These are phyloP conservation scores for Aspergillus spinulosporus DNA, from an alignment of 2,329 filamentous ascomycete species.

Conservation along the genomic window DNA sequence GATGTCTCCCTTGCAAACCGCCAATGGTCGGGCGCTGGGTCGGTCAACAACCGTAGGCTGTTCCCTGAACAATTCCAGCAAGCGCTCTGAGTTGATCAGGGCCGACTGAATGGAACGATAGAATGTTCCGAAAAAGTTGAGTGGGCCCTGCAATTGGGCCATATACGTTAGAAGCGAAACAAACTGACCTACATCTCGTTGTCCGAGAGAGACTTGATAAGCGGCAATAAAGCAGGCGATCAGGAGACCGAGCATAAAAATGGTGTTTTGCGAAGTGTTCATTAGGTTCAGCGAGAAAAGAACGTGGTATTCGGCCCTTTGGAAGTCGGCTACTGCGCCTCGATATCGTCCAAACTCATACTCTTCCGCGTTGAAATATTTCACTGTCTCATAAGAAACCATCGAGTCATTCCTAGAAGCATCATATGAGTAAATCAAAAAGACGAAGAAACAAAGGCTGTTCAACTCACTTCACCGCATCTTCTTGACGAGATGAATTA, in stretches of 20 bases:
- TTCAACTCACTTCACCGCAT: constrained; percentile 76
- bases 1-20: constrained; percentile 75
- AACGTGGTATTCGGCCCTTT: constrained; percentile 73
- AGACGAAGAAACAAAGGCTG: neutral
- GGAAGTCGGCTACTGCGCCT: constrained; percentile 68
- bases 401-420: constrained; percentile 79
- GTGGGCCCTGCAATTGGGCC: constrained; percentile 73
- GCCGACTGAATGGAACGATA: constrained; percentile 94
- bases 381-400: constrained; percentile 95
- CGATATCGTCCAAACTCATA: constrained; percentile 77
- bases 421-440: constrained; percentile 5
- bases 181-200: constrained; percentile 68
- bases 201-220: constrained; percentile 70
- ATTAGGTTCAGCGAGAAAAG: constrained; percentile 74
- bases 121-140: constrained; percentile 91
- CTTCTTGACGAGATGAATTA: constrained; percentile 90
- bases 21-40: constrained; percentile 62
- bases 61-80: constrained; percentile 95
- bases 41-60: constrained; percentile 85
- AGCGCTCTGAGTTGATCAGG: constrained; percentile 94
- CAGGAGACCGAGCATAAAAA: constrained; percentile 76
- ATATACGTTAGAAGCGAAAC: constrained; percentile 74
- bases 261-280: constrained; percentile 76
- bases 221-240: constrained; percentile 71
- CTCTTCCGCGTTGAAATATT: constrained; percentile 82